Evolutionary conservation across 2,329 filamentous ascomycete species (phyloP), one percentile per base, ranked within the genome.

Genomic region (Sporothrix sp.): DNA sequence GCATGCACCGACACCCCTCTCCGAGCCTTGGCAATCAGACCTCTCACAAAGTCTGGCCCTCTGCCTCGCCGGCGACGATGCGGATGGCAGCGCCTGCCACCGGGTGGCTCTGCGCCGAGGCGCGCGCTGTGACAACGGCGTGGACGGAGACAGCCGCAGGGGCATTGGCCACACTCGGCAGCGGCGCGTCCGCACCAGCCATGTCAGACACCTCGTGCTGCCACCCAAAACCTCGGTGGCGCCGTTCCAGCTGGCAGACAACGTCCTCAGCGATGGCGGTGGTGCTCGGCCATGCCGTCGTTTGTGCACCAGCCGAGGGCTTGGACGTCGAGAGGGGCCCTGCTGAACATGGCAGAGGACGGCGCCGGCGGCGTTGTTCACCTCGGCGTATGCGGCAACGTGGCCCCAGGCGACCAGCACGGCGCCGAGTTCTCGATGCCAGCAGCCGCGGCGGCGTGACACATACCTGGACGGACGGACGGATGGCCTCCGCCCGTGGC

Each of bases 391-490:
- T 0, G 69, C 67, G 1, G 72, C 69, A 10, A 64, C 65, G 27
- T 71, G 68, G 23, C 74, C 71, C 66, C 68, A 76, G 14, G 68
- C 70, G 14, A 74, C 63, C 20, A 75, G 59, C 3, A 68, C 63
- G 52, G 72, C 71, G 9, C 65, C 65, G 25, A 61, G n/a, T n/a
- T n/a, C n/a, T 66, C 18, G 57, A 54, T 2, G 59, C 52, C 4
- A 69, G 58, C 7, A 68, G 40, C 54, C 72, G 69, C 35, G 69
- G n/a, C n/a, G n/a, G n/a, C n/a, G n/a, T n/a, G n/a, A n/a, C n/a
- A n/a, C n/a, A n/a, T n/a, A n/a, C n/a, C n/a, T n/a, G n/a, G n/a
- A n/a, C n/a, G n/a, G n/a, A n/a, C n/a, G n/a, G n/a, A n/a, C n/a
- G n/a, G n/a, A n/a, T n/a, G n/a, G n/a, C n/a, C n/a, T n/a, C n/a